Percentiles rank a stretch among this genome's conserved stretches.
phyloP scores from a whole-genome alignment of 108 stramenopile species.

The Fragilariopsis cylindrus region DNA sequence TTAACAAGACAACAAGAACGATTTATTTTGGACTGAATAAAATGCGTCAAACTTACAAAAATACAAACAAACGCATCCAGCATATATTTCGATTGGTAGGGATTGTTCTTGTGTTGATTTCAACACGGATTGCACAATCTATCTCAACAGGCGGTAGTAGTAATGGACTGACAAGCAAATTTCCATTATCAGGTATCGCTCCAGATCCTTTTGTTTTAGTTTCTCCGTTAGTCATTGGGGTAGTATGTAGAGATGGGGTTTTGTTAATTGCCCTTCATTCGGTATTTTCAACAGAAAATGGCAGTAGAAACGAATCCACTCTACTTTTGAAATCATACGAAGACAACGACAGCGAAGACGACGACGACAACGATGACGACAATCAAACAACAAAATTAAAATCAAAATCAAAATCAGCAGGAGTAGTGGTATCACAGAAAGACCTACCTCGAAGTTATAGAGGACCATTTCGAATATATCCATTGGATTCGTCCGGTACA shows the following conservation, averaged over 20 bases:
- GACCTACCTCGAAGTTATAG: conserved; percentile 54
- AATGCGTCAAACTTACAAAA: too few species aligned
- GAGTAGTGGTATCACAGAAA: not conserved
- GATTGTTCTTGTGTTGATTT: too few species aligned
- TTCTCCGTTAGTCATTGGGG: conserved; percentile 66
- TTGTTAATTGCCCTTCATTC: conserved; percentile 61
- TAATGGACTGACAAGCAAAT: not conserved
- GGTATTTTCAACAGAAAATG: conserved; percentile 22
- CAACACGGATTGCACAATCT: too few species aligned
- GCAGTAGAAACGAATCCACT: not conserved
- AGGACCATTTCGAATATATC: conserved; percentile 69
- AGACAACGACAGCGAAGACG: not conserved
- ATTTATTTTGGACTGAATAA: too few species aligned
- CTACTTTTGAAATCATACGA: not conserved
- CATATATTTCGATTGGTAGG: too few species aligned
- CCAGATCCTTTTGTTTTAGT: conserved; percentile 57
- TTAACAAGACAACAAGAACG: too few species aligned
- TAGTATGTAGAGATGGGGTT: conserved; percentile 64
- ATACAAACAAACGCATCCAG: too few species aligned
- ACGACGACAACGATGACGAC: not conserved
- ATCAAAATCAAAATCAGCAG: conserved; percentile 9
- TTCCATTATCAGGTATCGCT: not conserved
- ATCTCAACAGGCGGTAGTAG: too few species aligned
- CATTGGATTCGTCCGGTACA: conserved; percentile 51
- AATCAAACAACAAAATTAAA: conserved; percentile 2